Evolutionary conservation across 805 yeast genomes (phyloP), one percentile per base, ranked within the genome.

Genomic region (Candida fluviatilis): DNA sequence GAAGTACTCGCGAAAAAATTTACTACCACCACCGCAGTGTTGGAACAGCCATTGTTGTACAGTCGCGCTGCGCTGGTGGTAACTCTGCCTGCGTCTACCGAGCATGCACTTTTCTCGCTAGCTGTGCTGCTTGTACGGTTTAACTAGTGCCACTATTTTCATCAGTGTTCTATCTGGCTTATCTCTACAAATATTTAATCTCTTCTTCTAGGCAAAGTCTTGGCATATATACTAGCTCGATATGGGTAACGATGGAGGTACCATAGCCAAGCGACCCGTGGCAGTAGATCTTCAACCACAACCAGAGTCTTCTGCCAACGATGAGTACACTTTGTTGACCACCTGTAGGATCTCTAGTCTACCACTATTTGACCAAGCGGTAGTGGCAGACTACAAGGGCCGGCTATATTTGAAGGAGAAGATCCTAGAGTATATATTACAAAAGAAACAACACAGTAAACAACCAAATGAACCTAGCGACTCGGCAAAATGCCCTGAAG

Each of bases 301-400:
- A 17, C 17, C 12, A 5, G 33, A 35, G 4, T 26, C 5, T 18
- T 34, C 43, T 2, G 53, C 46, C 18, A 56, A 55, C 35, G 36
- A 41, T n/a, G 58, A 53, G 21, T 26, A 31, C 6, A 42, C 55
- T 3, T 39, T 54, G 17, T 75, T 81, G 68, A 59, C 57, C 11
- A 65, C 61, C 4, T 85, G 95, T 52, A 55, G 62, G 69, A 26
- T 70, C 67, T 18, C 73, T 50, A 31, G 67, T 54, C 40, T 67
- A 46, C 47, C 64, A 2, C 64, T 86, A 14, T 44, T 48, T n/a
- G 46, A 39, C 12, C 46, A 45, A 4, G 83, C 82, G 0, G 60
- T 85, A 1, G 82, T 83, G 1, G 73, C 86, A 24, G 95, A 88
- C 57, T 80, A 68, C 52, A 62, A 62, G 35, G 96, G 96, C 0